Evolutionary conservation across 2,329 filamentous ascomycete genomes (phyloP), one percentile per base, ranked within the genome.

Genomic region (Penicillium sp.): DNA sequence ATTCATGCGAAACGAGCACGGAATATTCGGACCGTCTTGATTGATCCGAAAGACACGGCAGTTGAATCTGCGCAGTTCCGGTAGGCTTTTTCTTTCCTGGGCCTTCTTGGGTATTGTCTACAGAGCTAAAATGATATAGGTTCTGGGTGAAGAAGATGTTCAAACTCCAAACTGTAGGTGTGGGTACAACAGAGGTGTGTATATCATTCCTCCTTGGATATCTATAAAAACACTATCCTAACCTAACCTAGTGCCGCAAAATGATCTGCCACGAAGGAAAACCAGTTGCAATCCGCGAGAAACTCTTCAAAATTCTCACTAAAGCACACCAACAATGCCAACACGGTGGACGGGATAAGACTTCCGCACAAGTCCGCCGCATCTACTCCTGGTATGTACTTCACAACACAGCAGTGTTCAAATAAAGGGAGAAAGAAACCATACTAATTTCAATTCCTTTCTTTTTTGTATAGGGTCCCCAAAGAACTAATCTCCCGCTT

Each of bases 61-160:
- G 71, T 80, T 46, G 79, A 80, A 60, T 79, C 77, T 44, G 79
- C 79, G 31, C 79, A 81, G 60, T 81, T 81, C 55, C 68, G 77
- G 77, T 79, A 69, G 45, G 51, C 26, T 28, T 9, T 21, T 33
- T 34, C 13, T 36, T 2, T 14, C n/a, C n/a, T n/a, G n/a, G n/a
- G n/a, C n/a, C n/a, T n/a, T n/a, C n/a, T n/a, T n/a, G n/a, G n/a
- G n/a, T 18, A 5, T 28, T 39, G 10, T 24, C 24, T 28, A 28
- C n/a, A n/a, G n/a, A 28, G 13, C 14, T 44, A 18, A 18, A 55
- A 10, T 6, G 9, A 34, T 3, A 40, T 39, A 80, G 79, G 43
- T 81, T 81, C 56, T 81, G 79, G 79, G 78, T 79, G 21, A 81
- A 81, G 60, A 81, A 81, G 61, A 81, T 81, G 79, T 81, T 81